Base-by-base conservation (phyloP, 352 stramenopile species). In the Phytopythium montanum region DNA sequence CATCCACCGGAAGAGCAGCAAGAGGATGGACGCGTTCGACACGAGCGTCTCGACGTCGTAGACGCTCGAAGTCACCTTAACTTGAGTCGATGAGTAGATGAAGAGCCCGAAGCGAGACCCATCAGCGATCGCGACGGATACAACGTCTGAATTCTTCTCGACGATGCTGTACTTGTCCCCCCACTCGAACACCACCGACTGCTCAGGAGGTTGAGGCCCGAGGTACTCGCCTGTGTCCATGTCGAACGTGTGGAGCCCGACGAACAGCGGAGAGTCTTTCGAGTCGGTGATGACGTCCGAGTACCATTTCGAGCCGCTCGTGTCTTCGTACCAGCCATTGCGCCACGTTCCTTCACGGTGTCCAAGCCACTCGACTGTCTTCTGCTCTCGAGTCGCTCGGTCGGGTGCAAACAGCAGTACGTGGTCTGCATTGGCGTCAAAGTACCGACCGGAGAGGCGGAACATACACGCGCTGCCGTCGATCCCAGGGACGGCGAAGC, bases 391-490 rank as follows among this genome's bases (percentile, higher is more conserved):
- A 16, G 36, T 42, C 36, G 36, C 3, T 42, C 10, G 10, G 3
- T 21, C 13, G 19, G 36, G n/a, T 18, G 10, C 16, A 6, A 9
- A 34, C 4, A 34, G 29, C 9, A 34, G 5, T 2, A 16, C 36
- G 36, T n/a, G n/a, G 10, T 13, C 16, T n/a, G 36, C 6, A 3
- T 12, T 21, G 13, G 19, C 36, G 36, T 42, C 36, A n/a, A n/a
- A 42, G 14, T n/a, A 42, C 36, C 36, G 19, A 5, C 36, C 36
- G 13, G 19, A 6, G 1, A 57, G 16, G 8, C 46, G 57, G 45
- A 62, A 57, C 7, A 50, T 21, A 28, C 57, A 62, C 4, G 57
- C 57, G 33, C n/a, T 52, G 26, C 57, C 57, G 21, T 62, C 57
- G 1, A 14, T 9, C 3, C 57, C 46, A 5, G 45, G 45, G 8